phyloP scores from a whole-genome alignment of 345 rosid species.

The rapeseed (Brassica napus) region DNA sequence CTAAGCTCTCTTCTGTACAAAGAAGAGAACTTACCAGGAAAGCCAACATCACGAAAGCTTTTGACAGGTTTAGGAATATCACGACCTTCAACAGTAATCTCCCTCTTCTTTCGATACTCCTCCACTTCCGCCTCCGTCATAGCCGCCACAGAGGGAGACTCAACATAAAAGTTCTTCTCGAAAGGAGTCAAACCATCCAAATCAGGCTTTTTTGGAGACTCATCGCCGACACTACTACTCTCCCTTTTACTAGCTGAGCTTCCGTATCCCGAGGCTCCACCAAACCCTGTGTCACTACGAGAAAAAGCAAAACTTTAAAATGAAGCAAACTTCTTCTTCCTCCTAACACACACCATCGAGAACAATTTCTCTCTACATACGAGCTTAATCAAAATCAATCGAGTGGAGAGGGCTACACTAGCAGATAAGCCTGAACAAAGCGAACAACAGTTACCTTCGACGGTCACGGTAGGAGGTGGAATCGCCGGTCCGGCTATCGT shows the following conservation, averaged over 20 bases:
- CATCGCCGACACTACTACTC: constrained; percentile 37
- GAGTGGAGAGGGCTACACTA: not conserved
- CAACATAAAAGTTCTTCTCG: constrained; percentile 91
- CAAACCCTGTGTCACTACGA: constrained; percentile 90
- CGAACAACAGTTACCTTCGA: constrained; percentile 54
- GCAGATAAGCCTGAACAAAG: not conserved
- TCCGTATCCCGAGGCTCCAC: constrained; percentile 70
- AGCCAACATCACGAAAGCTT: constrained; percentile 72
- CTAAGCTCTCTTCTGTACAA: not conserved
- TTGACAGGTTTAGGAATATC: constrained; percentile 96
- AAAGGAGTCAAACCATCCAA: constrained; percentile 94
- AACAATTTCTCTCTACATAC: not conserved
- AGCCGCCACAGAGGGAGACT: constrained; percentile 75
- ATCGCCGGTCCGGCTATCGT: constrained; percentile 92
- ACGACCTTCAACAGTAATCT: constrained; percentile 90
- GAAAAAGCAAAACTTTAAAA: constrained; percentile 11
- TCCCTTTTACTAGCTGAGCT: constrained; percentile 64
- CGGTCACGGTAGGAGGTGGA: constrained; percentile 93
- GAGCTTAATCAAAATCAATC: not conserved
- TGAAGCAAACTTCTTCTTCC: constrained; percentile 21
- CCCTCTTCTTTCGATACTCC: constrained; percentile 71
- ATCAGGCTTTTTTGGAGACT: constrained; percentile 68
- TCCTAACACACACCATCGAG: not conserved
- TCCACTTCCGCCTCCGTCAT: constrained; percentile 83
- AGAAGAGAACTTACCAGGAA: constrained; percentile 67